Percentiles rank a stretch among this genome's conserved stretches.
phyloP scores from a whole-genome alignment of 148 eudicot species.

The Bassia scoparia region DNA sequence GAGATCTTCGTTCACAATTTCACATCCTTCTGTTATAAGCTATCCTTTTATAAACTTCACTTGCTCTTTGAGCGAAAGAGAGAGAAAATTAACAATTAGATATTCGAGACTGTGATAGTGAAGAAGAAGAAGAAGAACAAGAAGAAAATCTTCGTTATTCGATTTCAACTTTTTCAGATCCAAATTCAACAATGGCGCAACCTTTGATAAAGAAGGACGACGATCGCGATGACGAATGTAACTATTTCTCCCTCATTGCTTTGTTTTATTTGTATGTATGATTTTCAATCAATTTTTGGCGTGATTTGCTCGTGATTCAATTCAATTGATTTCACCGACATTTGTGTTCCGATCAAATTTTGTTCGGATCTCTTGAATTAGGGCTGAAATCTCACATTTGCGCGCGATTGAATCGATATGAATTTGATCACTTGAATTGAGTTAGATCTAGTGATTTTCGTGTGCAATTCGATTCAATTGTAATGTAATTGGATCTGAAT shows the following conservation, averaged over 20 bases:
- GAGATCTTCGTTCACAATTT: neutral
- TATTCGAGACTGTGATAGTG: neutral
- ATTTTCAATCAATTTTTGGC: neutral
- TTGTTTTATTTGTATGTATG: neutral
- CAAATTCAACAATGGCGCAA: slow-evolving; percentile 58
- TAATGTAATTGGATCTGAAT: slow-evolving; percentile 25
- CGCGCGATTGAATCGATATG: slow-evolving; percentile 7
- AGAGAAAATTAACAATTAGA: neutral
- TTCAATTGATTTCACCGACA: neutral
- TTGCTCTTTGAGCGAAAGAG: neutral
- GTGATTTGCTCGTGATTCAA: neutral
- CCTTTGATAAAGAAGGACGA: slow-evolving; percentile 84
- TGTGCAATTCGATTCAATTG: slow-evolving; percentile 7
- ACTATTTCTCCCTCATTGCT: neutral
- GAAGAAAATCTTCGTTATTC: neutral
- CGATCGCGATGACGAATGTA: slow-evolving; percentile 90
- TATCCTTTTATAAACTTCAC: neutral
- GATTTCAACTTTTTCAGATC: slow-evolving; percentile 8
- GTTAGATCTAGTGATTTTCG: slow-evolving; percentile 26
- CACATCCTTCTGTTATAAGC: slow-evolving; percentile 14
- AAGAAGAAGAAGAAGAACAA: neutral
- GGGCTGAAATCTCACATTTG: neutral
- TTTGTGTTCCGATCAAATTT: slow-evolving; percentile 5
- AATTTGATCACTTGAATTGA: slow-evolving; percentile 8
- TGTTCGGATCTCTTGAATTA: slow-evolving; percentile 23